Evolutionary conservation across 495 filamentous ascomycete genomes (phyloP).

Genomic region (Elasticomyces elasticus): DNA sequence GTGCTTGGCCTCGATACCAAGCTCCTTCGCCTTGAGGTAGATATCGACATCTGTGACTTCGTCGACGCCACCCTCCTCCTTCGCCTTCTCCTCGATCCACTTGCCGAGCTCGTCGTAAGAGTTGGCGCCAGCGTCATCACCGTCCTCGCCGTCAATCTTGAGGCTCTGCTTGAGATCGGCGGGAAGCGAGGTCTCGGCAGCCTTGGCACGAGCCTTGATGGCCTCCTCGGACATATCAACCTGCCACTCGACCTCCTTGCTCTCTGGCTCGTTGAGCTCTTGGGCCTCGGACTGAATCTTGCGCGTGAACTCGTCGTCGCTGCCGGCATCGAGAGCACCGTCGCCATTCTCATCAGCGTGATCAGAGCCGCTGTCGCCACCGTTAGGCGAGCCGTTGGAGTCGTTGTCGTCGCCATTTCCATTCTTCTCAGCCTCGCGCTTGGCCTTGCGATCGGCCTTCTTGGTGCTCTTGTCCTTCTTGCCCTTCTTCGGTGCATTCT

Average conservation of each 20-base stretch:
- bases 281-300: slow-evolving; percentile 77
- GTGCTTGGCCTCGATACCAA: slow-evolving; percentile 92
- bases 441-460: slow-evolving; percentile 69
- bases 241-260: slow-evolving; percentile 84
- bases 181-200: slow-evolving; percentile 47
- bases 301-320: slow-evolving; percentile 87
- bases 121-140: slow-evolving; percentile 55
- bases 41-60: slow-evolving; percentile 79
- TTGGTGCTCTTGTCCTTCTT: slow-evolving; percentile 91
- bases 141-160: slow-evolving; percentile 76
- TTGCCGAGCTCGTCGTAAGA: slow-evolving; percentile 85
- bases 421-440: slow-evolving; percentile 46
- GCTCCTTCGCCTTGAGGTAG: slow-evolving; percentile 90
- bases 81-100: slow-evolving; percentile 75
- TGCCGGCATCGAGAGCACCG: slow-evolving; percentile 60
- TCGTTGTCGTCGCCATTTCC: slow-evolving; percentile 54
- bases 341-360: slow-evolving; percentile 66
- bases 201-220: slow-evolving; percentile 83
- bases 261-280: slow-evolving; percentile 57
- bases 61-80: slow-evolving; percentile 57
- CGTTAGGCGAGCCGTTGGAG: slow-evolving; percentile 43
- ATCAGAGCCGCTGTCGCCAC: slow-evolving; percentile 67
- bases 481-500: slow-evolving; percentile 87
- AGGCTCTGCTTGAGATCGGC: slow-evolving; percentile 84
- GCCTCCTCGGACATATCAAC: slow-evolving; percentile 92